Conservation (phyloP, 257 asterid species). For the Lycium ferocissimum region DNA sequence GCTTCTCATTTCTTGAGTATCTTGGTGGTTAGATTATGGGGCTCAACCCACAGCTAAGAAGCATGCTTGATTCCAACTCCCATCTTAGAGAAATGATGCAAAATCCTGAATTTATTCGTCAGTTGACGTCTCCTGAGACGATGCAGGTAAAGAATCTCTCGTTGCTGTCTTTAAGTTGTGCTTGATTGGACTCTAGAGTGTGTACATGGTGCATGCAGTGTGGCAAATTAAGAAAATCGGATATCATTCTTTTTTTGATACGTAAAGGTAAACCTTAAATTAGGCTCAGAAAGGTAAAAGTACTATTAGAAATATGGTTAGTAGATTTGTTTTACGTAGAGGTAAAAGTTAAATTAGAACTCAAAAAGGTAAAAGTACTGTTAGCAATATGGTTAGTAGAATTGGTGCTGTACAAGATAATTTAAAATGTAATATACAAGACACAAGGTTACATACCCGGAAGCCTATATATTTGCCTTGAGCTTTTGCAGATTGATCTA, state of each 20-base stretch:
- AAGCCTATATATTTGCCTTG: slow-evolving; percentile 19
- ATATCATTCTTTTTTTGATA: background rate
- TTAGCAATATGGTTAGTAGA: background rate
- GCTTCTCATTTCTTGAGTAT: background rate
- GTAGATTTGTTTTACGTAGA: background rate
- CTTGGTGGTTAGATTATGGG: slow-evolving; percentile 46
- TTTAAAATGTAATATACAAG: background rate
- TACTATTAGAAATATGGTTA: background rate
- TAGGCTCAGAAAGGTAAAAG: background rate
- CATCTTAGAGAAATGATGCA: slow-evolving; percentile 61
- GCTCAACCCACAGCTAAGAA: slow-evolving; percentile 49
- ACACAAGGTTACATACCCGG: background rate
- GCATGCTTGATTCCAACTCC: slow-evolving; percentile 55
- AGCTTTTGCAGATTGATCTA: background rate
- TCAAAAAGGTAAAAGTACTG: background rate
- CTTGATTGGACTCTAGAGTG: background rate
- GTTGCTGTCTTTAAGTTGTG: background rate
- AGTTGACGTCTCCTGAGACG: slow-evolving; percentile 55
- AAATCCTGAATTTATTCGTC: slow-evolving; percentile 59
- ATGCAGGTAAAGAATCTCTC: slow-evolving; percentile 49
- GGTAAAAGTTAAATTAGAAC: background rate
- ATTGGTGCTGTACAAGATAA: background rate
- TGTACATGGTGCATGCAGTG: background rate
- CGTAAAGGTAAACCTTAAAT: background rate
- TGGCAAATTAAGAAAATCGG: background rate